Conservation (phyloP, 805 yeast genomes). For the Priceomyces melissophilus region DNA sequence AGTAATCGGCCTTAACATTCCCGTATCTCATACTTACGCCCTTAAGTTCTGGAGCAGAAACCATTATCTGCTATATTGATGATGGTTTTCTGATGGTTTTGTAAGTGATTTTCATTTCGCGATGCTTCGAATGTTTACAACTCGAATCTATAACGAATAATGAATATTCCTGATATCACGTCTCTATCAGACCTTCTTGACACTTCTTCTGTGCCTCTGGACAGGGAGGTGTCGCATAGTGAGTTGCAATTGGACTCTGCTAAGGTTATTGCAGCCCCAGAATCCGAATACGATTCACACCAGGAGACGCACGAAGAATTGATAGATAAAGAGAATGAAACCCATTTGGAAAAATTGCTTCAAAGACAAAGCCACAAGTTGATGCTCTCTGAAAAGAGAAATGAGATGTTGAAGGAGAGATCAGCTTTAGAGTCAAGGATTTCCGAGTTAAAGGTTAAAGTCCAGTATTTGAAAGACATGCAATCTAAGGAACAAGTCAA, state of each 20-base stretch:
- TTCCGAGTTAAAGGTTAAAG: conserved; percentile 13
- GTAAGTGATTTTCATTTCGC: not conserved
- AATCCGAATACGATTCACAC: not conserved
- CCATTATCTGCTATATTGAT: conserved; percentile 30
- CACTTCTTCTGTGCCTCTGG: conserved; percentile 17
- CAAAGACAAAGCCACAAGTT: conserved; percentile 14
- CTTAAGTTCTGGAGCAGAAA: conserved; percentile 60
- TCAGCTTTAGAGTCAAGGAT: conserved; percentile 12
- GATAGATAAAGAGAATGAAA: conserved; percentile 1
- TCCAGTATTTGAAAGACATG: conserved; percentile 11
- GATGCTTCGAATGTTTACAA: conserved; percentile 5
- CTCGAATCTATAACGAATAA: conserved; percentile 13
- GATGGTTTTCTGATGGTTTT: not conserved
- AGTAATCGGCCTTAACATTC: conserved; percentile 11
- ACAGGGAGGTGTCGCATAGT: not conserved
- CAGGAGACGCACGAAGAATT: conserved; percentile 4
- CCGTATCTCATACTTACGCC: conserved; percentile 35
- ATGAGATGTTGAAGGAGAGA: conserved; percentile 18
- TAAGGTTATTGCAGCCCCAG: not conserved
- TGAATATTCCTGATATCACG: conserved; percentile 19
- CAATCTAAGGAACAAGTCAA: conserved; percentile 10
- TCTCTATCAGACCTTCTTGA: conserved; percentile 24
- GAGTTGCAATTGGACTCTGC: conserved; percentile 5
- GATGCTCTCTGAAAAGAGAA: conserved; percentile 12
- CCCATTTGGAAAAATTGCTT: conserved; percentile 9